These are phyloP conservation scores for Exserohilum turcica DNA, from an alignment of 2,329 filamentous ascomycete species.

Conservation along the genomic window DNA sequence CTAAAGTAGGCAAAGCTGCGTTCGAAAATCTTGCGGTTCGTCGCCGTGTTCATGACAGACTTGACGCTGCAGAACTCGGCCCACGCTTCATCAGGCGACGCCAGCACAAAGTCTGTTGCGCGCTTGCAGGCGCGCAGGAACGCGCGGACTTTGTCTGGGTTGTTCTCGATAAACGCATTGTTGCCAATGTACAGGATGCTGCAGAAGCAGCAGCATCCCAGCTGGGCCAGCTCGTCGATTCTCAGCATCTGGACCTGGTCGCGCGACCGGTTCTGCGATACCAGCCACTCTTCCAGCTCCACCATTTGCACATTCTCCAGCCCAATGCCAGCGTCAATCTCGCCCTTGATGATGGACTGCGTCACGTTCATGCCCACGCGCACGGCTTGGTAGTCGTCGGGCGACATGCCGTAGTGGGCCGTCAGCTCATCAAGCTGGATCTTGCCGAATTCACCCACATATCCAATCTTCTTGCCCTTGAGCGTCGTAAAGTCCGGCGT, in stretches of 20 bases:
- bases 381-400: slow-evolving; percentile 74
- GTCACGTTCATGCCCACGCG: slow-evolving; percentile 83
- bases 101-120: slow-evolving; percentile 73
- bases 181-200: slow-evolving; percentile 81
- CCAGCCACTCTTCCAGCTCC: slow-evolving; percentile 77
- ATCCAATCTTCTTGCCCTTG: slow-evolving; percentile 77
- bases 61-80: slow-evolving; percentile 74
- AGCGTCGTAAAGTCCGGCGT: slow-evolving; percentile 75
- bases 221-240: slow-evolving; percentile 78
- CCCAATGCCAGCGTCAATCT: slow-evolving; percentile 76
- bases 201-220: slow-evolving; percentile 85
- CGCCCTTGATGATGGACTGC: slow-evolving; percentile 73
- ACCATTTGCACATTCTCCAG: slow-evolving; percentile 86
- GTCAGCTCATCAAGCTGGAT: slow-evolving; percentile 84
- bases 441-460: slow-evolving; percentile 80
- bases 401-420: slow-evolving; percentile 75
- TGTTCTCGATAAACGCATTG: slow-evolving; percentile 68
- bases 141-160: slow-evolving; percentile 67
- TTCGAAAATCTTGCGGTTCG: slow-evolving; percentile 81
- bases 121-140: slow-evolving; percentile 76
- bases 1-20: slow-evolving; percentile 79
- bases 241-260: slow-evolving; percentile 78
- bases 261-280: slow-evolving; percentile 64
- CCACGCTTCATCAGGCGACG: slow-evolving; percentile 67
- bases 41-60: slow-evolving; percentile 67